phyloP scores from a whole-genome alignment of 73 alveolate genomes.

The Halteria grandinella region DNA sequence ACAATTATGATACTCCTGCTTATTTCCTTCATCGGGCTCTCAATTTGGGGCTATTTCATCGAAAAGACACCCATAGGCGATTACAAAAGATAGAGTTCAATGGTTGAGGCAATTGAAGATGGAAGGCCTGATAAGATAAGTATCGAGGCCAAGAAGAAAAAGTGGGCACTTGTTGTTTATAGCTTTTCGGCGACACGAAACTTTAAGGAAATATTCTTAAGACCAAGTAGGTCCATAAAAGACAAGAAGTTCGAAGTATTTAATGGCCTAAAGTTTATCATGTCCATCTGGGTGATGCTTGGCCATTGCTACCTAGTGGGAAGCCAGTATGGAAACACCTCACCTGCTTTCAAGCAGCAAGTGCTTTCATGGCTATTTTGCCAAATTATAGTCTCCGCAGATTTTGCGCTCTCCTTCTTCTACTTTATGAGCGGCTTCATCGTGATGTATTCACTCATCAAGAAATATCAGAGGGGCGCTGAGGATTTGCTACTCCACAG shows the following conservation, averaged over 20 bases:
- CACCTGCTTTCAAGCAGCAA: not conserved
- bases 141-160: constrained; percentile 32
- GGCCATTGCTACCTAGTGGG: constrained; percentile 47
- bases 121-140: not conserved
- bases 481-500: too few relatives aligned
- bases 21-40: constrained; percentile 10
- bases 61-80: constrained; percentile 20
- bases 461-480: constrained; percentile 24
- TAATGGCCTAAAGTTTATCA: constrained; percentile 29
- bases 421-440: constrained; percentile 29
- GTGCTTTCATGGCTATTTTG: constrained; percentile 17
- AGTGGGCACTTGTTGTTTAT: constrained; percentile 45
- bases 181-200: constrained; percentile 29
- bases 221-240: constrained; percentile 4
- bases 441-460: constrained; percentile 21
- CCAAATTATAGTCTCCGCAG: constrained; percentile 14
- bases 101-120: constrained; percentile 40
- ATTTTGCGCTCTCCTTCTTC: constrained; percentile 25
- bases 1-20: not conserved
- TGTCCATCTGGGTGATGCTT: constrained; percentile 41
- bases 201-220: constrained; percentile 31
- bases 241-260: constrained; percentile 46
- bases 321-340: constrained; percentile 28
- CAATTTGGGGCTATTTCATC: constrained; percentile 32
- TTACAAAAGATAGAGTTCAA: constrained; percentile 28